Evolutionary conservation across 2,329 filamentous ascomycete species (phyloP).

Genomic region (Chaetomium strumarium): DNA sequence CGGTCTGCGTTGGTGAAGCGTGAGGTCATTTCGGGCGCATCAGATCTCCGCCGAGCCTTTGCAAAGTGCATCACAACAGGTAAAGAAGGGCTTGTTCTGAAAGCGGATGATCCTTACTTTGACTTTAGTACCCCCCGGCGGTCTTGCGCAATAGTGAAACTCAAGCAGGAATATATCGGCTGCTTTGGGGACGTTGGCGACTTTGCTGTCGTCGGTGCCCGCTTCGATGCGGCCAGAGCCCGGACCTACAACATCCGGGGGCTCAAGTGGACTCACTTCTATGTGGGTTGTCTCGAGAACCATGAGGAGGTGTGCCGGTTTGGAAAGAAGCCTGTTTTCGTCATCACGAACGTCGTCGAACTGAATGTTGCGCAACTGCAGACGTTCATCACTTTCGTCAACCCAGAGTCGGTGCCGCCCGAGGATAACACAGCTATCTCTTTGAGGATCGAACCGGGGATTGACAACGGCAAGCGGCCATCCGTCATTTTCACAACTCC

Average conservation of each 20-base stretch:
- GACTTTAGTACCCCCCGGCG: slow-evolving; percentile 37
- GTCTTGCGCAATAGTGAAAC: slow-evolving; percentile 68
- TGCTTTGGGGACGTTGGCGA: slow-evolving; percentile 78
- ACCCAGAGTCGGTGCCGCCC: slow-evolving; percentile 36
- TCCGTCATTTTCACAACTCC: slow-evolving; percentile 60
- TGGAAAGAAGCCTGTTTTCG: slow-evolving; percentile 52
- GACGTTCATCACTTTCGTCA: slow-evolving; percentile 44
- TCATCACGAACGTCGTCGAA: slow-evolving; percentile 59
- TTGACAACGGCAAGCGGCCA: slow-evolving; percentile 38
- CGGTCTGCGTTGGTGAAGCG: slow-evolving; percentile 62
- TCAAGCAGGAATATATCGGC: slow-evolving; percentile 81
- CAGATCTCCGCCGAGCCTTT: slow-evolving; percentile 57
- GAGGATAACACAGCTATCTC: slow-evolving; percentile 37
- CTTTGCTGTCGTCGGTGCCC: slow-evolving; percentile 71
- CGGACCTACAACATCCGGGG: slow-evolving; percentile 46
- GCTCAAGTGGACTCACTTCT: slow-evolving; percentile 73
- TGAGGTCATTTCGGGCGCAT: slow-evolving; percentile 52
- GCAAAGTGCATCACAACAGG: slow-evolving; percentile 57
- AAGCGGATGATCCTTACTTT: slow-evolving; percentile 76
- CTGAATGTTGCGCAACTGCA: slow-evolving; percentile 47
- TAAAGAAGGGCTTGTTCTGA: slow-evolving; percentile 76
- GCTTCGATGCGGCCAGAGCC: slow-evolving; percentile 61
- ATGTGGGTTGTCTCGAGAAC: slow-evolving; percentile 70
- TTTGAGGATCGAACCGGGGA: slow-evolving; percentile 42
- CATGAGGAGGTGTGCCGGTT: slow-evolving; percentile 50